Base-by-base conservation (phyloP, 2,329 filamentous ascomycete species). In the Chaetomium sp. region DNA sequence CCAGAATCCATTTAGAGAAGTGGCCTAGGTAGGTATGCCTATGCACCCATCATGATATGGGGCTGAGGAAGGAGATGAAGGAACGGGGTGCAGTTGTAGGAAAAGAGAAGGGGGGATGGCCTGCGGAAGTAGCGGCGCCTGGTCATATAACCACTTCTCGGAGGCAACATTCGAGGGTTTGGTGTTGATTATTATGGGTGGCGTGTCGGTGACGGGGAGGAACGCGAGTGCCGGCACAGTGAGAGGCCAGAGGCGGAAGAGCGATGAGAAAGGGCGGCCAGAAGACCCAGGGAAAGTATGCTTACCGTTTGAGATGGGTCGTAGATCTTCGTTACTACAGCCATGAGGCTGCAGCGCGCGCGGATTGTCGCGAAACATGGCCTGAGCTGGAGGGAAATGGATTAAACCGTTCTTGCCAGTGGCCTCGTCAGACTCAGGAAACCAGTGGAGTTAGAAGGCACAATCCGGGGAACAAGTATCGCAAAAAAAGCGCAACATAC, bases 1-100 rank as follows among this genome's bases (percentile, higher is more conserved):
- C 57, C 23, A 47, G 42, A 31, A 57, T 64, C 61, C 64, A 71
- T 70, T 31, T 45, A 55, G 21, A 63, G 38, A 47, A 49, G 57
- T 31, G 23, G 19, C 3, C 7, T 56, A 8, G 49, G 64, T 29
- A 29, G 27, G 27, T 29, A 29, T 47, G 59, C 49, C 23, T 57
- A 29, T 56, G 29, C 42, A 27, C 50, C 47, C 57, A 45, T 35
- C 45, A 33, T 10, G 6, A 23, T 27, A 31, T 1, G 31, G 9
- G 27, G 42, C 10, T 35, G 31, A 13, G 31, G 27, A 29, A 53
- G 47, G n/a, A 38, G n/a, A 50, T 27, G 27, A 35, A 57, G 50
- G 38, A 31, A 1, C 21, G 33, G 19, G 19, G 38, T 50, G 42
- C 27, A 13, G 27, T 12, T 29, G 2, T 27, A 23, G 21, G 16